These are phyloP conservation scores for Coemansia sp. DNA, from an alignment of 192 early-diverging fungal species.

Conservation along the genomic window DNA sequence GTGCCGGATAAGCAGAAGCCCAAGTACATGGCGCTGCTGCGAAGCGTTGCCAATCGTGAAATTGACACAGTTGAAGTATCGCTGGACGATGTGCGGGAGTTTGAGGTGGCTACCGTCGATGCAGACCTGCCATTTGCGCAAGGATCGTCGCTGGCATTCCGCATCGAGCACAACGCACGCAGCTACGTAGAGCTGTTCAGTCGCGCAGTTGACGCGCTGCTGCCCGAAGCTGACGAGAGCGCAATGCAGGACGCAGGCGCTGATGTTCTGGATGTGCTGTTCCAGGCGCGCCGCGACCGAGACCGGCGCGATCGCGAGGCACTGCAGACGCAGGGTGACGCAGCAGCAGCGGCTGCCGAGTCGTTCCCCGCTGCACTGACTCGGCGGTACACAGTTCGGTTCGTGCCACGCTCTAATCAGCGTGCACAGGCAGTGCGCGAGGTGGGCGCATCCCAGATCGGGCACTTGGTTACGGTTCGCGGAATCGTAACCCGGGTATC, in stretches of 20 bases:
- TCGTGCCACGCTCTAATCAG: conserved; percentile 68
- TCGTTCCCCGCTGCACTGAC: conserved; percentile 82
- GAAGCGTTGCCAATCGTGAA: conserved; percentile 64
- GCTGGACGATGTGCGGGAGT: conserved; percentile 65
- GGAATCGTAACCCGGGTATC: conserved; percentile 93
- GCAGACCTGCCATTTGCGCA: conserved; percentile 29
- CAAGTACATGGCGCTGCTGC: conserved; percentile 58
- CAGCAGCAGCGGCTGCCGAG: conserved; percentile 34
- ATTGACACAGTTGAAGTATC: conserved; percentile 62
- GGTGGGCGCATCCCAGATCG: conserved; percentile 76
- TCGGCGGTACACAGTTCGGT: conserved; percentile 79
- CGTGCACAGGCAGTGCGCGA: conserved; percentile 81
- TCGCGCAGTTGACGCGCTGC: conserved; percentile 68
- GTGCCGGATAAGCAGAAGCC: too few species aligned
- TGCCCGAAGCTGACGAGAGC: conserved; percentile 53
- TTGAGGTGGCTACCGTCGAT: conserved; percentile 45
- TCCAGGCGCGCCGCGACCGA: conserved; percentile 77
- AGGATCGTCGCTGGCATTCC: conserved; percentile 52
- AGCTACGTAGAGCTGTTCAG: conserved; percentile 81
- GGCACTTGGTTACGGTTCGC: conserved; percentile 82
- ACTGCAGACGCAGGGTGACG: conserved; percentile 12
- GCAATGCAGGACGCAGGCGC: conserved; percentile 57
- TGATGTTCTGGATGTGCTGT: conserved; percentile 86
- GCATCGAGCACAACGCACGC: conserved; percentile 84
- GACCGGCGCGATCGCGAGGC: conserved; percentile 53